Percentiles rank a stretch among this genome's conserved stretches.
Conservation (phyloP, 441 rosid genomes). For the Macaranga tanarius region DNA sequence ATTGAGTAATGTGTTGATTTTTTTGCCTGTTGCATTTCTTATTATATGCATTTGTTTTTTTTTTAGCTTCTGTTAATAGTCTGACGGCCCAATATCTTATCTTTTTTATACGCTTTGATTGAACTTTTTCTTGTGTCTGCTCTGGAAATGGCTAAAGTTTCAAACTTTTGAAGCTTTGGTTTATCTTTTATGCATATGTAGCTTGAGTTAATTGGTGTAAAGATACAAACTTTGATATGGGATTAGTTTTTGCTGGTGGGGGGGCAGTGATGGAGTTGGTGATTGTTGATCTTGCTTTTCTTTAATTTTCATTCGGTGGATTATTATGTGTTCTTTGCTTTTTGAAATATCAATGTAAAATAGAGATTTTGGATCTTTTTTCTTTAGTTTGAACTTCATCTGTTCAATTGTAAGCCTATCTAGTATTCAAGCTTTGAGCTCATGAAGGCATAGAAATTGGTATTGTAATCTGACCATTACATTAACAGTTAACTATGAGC, state of each 20-base stretch:
- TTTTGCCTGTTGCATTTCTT: background rate
- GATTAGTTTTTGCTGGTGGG: background rate
- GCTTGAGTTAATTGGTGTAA: background rate
- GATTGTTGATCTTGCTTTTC: too few relatives aligned
- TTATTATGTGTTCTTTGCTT: background rate
- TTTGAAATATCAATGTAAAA: background rate
- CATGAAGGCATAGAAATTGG: background rate
- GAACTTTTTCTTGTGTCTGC: background rate
- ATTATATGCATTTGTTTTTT: background rate
- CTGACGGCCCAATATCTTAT: too few relatives aligned
- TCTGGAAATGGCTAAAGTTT: background rate
- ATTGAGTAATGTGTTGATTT: background rate
- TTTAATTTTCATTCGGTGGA: background rate
- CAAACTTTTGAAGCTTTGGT: background rate
- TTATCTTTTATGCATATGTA: background rate
- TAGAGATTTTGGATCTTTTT: too few relatives aligned
- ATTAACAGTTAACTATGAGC: background rate
- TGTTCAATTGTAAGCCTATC: too few relatives aligned
- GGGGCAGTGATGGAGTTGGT: too few relatives aligned
- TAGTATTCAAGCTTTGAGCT: background rate
- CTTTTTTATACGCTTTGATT: background rate
- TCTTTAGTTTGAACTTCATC: too few relatives aligned
- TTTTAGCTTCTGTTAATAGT: too few relatives aligned
- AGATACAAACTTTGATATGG: background rate
- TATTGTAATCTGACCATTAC: background rate